Conservation (phyloP, 2,329 filamentous ascomycete species). For the Magnaporthiopsis poae region DNA sequence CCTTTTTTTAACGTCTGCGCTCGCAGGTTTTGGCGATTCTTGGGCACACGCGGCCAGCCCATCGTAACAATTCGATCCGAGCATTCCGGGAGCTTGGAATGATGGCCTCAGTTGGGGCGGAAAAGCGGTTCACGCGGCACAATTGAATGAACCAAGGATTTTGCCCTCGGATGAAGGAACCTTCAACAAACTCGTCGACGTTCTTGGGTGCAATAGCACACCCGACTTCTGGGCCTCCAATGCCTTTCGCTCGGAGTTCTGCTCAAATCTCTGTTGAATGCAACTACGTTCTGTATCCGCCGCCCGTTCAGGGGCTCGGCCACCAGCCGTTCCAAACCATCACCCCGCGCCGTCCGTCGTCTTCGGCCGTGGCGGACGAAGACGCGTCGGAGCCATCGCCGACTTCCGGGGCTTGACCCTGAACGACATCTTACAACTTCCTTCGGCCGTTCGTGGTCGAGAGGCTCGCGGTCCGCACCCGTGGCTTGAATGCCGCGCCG, state of each 20-base stretch:
- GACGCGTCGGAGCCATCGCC: neutral
- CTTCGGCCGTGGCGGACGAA: neutral
- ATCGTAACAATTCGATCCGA: too few relatives aligned
- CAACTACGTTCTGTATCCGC: neutral
- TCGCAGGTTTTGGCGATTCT: neutral
- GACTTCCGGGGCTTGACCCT: neutral
- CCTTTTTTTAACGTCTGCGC: too few relatives aligned
- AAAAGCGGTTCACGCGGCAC: too few relatives aligned
- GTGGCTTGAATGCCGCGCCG: slow-evolving; percentile 27
- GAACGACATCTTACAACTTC: neutral
- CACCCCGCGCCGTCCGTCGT: neutral
- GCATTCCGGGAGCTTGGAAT: neutral
- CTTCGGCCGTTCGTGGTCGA: neutral
- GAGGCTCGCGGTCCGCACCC: slow-evolving; percentile 24
- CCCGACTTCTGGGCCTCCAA: too few relatives aligned
- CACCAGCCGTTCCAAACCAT: neutral
- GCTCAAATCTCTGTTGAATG: neutral
- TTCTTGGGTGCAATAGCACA: too few relatives aligned
- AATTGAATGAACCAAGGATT: too few relatives aligned
- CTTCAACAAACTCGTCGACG: too few relatives aligned
- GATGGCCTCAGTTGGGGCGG: too few relatives aligned
- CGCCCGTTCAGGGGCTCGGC: neutral
- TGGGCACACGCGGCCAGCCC: neutral
- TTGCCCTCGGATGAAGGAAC: too few relatives aligned
- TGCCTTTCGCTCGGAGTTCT: too few relatives aligned